Percentiles rank a stretch among this genome's conserved stretches.
Conservation (phyloP, 2,329 filamentous ascomycete species). For the Beauveria rudraprayagi region DNA sequence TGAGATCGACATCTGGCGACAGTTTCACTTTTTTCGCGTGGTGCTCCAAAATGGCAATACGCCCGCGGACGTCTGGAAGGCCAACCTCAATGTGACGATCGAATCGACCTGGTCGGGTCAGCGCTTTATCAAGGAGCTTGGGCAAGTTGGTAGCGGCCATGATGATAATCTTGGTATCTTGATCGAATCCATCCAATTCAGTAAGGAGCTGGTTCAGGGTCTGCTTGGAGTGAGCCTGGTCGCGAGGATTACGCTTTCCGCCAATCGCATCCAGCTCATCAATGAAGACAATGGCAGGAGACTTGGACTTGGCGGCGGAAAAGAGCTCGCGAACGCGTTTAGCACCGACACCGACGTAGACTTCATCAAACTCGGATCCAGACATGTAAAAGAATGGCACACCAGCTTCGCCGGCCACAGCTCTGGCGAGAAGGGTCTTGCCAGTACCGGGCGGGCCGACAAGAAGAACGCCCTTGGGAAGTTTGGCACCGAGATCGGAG, state of each 20-base stretch:
- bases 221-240: slow-evolving; percentile 93
- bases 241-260: slow-evolving; percentile 83
- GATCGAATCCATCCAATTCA: slow-evolving; percentile 93
- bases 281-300: slow-evolving; percentile 90
- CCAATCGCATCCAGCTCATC: slow-evolving; percentile 93
- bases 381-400: slow-evolving; percentile 99
- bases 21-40: slow-evolving; percentile 88
- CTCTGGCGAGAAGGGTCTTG: slow-evolving; percentile 91
- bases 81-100: slow-evolving; percentile 86
- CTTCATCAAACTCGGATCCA: slow-evolving; percentile 95
- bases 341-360: slow-evolving; percentile 93
- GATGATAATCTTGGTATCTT: slow-evolving; percentile 90
- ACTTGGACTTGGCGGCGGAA: slow-evolving; percentile 70
- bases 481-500: slow-evolving; percentile 86
- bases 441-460: slow-evolving; percentile 95
- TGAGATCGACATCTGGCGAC: slow-evolving; percentile 70
- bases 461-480: slow-evolving; percentile 92
- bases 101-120: slow-evolving; percentile 90
- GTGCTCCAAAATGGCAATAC: slow-evolving; percentile 86
- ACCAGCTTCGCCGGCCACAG: slow-evolving; percentile 91
- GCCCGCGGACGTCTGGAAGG: slow-evolving; percentile 86
- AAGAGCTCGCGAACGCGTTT: slow-evolving; percentile 97
- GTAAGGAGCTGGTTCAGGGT: slow-evolving; percentile 95
- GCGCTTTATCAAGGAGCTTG: slow-evolving; percentile 84
- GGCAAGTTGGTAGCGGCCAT: slow-evolving; percentile 96